Conservation (phyloP, 2,329 filamentous ascomycete species). For the Xylariaceae sp. region DNA sequence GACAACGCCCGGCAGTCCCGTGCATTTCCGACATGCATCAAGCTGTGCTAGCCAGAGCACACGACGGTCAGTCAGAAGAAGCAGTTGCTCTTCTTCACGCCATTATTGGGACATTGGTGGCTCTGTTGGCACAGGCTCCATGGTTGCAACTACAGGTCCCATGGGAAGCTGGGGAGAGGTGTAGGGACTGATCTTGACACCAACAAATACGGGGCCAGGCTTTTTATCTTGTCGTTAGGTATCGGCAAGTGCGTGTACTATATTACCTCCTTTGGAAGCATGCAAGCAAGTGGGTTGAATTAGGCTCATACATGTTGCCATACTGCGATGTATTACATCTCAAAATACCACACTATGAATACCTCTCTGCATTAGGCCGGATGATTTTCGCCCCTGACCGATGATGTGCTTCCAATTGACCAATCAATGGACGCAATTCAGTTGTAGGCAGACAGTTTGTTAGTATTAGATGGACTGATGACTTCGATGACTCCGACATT, state of each 20-base stretch:
- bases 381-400: background rate
- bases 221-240: background rate
- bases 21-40: conserved; percentile 45
- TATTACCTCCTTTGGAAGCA: too few relatives aligned
- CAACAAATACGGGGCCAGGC: background rate
- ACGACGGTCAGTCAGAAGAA: conserved; percentile 63
- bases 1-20: conserved; percentile 44
- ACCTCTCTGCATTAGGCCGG: background rate
- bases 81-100: conserved; percentile 63
- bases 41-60: conserved; percentile 89
- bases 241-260: background rate
- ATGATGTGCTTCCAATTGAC: conserved; percentile 10
- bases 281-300: background rate
- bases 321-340: background rate
- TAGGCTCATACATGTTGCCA: background rate
- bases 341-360: too few relatives aligned
- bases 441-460: background rate
- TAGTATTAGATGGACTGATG: conserved; percentile 1
- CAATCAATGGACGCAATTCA: conserved; percentile 7
- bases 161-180: conserved; percentile 80
- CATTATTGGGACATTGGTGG: conserved; percentile 93
- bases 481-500: conserved; percentile 15
- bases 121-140: conserved; percentile 70
- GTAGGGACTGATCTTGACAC: conserved; percentile 8
- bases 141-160: conserved; percentile 61